Conservation (phyloP, 441 rosid species). For the Pelargonium citronellum region DNA sequence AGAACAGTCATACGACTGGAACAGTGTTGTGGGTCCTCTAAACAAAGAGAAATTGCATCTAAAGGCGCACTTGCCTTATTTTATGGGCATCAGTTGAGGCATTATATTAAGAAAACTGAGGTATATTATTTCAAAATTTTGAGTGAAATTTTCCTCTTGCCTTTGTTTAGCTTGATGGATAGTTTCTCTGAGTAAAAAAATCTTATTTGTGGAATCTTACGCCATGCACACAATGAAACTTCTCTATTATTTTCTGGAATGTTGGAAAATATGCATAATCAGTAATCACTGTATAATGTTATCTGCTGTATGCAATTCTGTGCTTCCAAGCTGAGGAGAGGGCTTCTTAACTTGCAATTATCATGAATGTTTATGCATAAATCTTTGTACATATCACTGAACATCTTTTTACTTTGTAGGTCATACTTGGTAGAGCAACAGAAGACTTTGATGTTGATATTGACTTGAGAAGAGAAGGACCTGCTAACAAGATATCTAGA, state of each 20-base stretch:
- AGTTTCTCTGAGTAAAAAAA: not conserved
- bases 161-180: not conserved
- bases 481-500: conserved; percentile 23
- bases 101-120: conserved; percentile 24
- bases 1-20: conserved; percentile 26
- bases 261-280: not conserved
- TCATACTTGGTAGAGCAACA: conserved; percentile 34
- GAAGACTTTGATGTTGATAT: conserved; percentile 25
- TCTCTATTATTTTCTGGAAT: not conserved
- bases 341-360: not conserved
- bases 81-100: conserved; percentile 21
- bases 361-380: not conserved
- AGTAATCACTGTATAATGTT: not conserved
- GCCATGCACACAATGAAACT: not conserved
- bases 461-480: conserved; percentile 24
- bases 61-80: conserved; percentile 24
- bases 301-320: conserved; percentile 6
- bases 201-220: not conserved
- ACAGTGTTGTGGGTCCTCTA: conserved; percentile 21
- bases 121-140: conserved; percentile 10
- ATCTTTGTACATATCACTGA: not conserved
- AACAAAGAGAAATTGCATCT: conserved; percentile 23
- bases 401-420: conserved; percentile 26
- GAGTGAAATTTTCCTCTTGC: not conserved
- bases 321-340: not conserved